Evolutionary conservation across 495 filamentous ascomycete species (phyloP).

Genomic region (Rostrohypoxylon terebratum): DNA sequence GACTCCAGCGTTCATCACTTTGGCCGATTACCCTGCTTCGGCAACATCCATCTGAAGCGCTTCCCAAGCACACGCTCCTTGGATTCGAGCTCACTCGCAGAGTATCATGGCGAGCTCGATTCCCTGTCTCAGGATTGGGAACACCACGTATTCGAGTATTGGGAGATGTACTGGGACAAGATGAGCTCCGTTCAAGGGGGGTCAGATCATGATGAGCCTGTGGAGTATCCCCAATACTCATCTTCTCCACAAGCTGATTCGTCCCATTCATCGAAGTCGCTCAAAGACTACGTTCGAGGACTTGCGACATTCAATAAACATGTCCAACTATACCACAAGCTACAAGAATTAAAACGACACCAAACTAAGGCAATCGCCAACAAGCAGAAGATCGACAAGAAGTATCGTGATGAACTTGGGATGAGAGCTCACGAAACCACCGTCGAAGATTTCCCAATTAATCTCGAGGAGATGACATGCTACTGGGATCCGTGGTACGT

Average conservation of each 20-base stretch:
- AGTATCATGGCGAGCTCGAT: conserved; percentile 7
- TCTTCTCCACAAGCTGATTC: background rate
- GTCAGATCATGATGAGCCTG: background rate
- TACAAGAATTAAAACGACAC: background rate
- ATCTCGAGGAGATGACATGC: conserved; percentile 1
- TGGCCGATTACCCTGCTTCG: conserved; percentile 2
- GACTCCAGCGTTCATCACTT: background rate
- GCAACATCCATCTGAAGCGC: background rate
- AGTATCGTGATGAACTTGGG: background rate
- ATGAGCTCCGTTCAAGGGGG: background rate
- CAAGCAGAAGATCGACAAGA: conserved; percentile 6
- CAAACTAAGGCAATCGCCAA: conserved; percentile 2
- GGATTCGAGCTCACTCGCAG: conserved; percentile 2
- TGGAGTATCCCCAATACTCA: background rate
- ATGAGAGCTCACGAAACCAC: background rate
- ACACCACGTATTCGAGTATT: background rate
- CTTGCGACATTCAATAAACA: background rate
- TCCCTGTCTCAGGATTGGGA: background rate
- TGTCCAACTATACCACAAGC: background rate
- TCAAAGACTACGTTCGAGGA: conserved; percentile 4
- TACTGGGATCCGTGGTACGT: conserved; percentile 11
- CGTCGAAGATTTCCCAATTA: background rate
- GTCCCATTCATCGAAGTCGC: background rate
- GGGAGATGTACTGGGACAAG: conserved; percentile 7
- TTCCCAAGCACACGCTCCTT: conserved; percentile 6